phyloP scores from a whole-genome alignment of 2,329 filamentous ascomycete species.

The Zopfia rhizophila region DNA sequence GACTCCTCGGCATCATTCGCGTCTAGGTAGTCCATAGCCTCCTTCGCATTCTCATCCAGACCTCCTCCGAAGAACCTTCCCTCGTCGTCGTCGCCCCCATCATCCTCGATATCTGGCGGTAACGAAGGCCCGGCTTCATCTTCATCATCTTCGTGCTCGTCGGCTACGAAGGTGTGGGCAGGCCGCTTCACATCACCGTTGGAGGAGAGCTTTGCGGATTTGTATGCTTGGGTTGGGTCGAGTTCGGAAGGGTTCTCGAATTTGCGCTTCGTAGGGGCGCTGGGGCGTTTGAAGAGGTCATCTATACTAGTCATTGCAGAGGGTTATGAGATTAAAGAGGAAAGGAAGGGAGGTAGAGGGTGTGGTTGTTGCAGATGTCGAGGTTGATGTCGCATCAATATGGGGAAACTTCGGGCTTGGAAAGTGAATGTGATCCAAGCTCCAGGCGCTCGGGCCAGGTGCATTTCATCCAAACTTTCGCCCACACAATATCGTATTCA shows the following conservation, averaged over 20 bases:
- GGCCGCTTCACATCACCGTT: slow-evolving; percentile 62
- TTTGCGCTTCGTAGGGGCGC: slow-evolving; percentile 66
- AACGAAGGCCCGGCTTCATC: slow-evolving; percentile 64
- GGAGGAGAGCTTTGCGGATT: slow-evolving; percentile 65
- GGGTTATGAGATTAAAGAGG: too few species aligned
- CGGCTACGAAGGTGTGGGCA: slow-evolving; percentile 59
- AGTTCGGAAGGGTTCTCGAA: slow-evolving; percentile 64
- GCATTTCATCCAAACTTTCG: too few species aligned
- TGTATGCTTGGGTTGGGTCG: slow-evolving; percentile 69
- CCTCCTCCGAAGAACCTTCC: slow-evolving; percentile 96
- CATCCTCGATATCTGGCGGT: slow-evolving; percentile 65
- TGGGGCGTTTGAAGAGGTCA: slow-evolving; percentile 70
- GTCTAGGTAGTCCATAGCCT: slow-evolving; percentile 90
- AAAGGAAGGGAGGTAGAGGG: too few species aligned
- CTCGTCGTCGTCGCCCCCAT: slow-evolving; percentile 78
- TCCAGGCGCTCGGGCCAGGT: too few species aligned
- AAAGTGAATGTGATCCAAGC: too few species aligned
- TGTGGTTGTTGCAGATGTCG: too few species aligned
- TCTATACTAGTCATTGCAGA: slow-evolving; percentile 68
- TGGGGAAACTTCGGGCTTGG: too few species aligned
- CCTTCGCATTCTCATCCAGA: slow-evolving; percentile 80
- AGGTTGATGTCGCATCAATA: too few species aligned
- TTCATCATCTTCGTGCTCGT: slow-evolving; percentile 58
- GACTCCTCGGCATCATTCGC: slow-evolving; percentile 66
- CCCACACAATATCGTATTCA: too few species aligned